A percentile compares a stretch with the other conserved stretches of the same genome.
Conservation (phyloP, 1,284 basidiomycete genomes). For the Fomitopsis pinicola region DNA sequence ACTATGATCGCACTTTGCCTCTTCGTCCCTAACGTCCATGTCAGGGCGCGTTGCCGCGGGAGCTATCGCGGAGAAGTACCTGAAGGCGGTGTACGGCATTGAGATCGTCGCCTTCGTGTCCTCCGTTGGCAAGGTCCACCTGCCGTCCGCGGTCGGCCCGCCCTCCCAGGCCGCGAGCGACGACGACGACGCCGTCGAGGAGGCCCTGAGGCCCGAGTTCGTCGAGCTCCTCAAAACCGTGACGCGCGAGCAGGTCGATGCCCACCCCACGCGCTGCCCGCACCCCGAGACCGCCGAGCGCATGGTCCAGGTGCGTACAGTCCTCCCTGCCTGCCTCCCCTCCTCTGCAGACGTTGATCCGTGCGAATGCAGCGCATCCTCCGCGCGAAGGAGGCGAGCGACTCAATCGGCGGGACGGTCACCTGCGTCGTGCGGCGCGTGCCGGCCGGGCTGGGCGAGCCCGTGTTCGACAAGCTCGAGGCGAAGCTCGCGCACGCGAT, state of each 20-base stretch:
- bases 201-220: constrained; percentile 84
- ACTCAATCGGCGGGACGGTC: constrained; percentile 97
- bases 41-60: constrained; percentile 94
- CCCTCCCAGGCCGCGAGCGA: constrained; percentile 42
- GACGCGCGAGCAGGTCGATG: constrained; percentile 87
- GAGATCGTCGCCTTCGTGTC: constrained; percentile 98
- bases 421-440: constrained; percentile 94
- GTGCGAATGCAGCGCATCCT: constrained; percentile 71
- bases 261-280: constrained; percentile 87
- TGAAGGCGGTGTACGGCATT: constrained; percentile 83
- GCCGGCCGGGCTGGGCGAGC: constrained; percentile 92
- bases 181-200: constrained; percentile 70
- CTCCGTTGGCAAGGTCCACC: constrained; percentile 89
- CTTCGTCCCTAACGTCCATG: neutral
- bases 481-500: constrained; percentile 96
- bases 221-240: constrained; percentile 75
- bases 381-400: constrained; percentile 84
- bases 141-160: constrained; percentile 52
- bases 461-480: constrained; percentile 98
- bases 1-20: constrained; percentile 2
- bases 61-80: constrained; percentile 96
- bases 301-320: constrained; percentile 75
- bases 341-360: neutral
- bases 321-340: constrained; percentile 1
- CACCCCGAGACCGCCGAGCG: constrained; percentile 82